Conservation (phyloP, 805 yeast species). For the Sugiyamaella qingdaonensis region DNA sequence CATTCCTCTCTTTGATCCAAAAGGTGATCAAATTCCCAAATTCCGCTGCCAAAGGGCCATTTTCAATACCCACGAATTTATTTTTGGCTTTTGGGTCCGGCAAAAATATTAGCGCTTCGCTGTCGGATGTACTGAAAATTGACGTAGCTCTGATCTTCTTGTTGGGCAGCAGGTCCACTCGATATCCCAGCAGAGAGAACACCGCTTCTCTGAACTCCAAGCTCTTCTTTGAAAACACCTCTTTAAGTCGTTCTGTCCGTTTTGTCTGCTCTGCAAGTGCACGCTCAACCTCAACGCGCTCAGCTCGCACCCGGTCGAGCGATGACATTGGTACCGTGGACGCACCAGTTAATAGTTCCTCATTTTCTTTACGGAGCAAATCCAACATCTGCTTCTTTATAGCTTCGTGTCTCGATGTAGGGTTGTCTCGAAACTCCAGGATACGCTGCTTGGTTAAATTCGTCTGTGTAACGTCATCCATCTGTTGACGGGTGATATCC, state of each 20-base stretch:
- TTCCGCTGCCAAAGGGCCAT: slow-evolving; percentile 32
- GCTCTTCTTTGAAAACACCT: slow-evolving; percentile 62
- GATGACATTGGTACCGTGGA: slow-evolving; percentile 52
- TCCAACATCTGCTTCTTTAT: slow-evolving; percentile 51
- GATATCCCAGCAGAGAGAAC: slow-evolving; percentile 65
- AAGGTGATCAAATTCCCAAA: slow-evolving; percentile 52
- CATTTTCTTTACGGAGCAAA: slow-evolving; percentile 54
- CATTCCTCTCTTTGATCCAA: slow-evolving; percentile 66
- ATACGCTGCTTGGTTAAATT: slow-evolving; percentile 35
- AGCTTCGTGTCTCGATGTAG: slow-evolving; percentile 57
- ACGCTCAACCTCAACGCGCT: slow-evolving; percentile 39
- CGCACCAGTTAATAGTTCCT: slow-evolving; percentile 39
- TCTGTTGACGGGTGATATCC: slow-evolving; percentile 24
- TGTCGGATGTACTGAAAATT: slow-evolving; percentile 39
- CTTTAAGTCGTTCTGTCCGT: slow-evolving; percentile 36
- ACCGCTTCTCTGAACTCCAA: slow-evolving; percentile 65
- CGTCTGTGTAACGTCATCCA: slow-evolving; percentile 18
- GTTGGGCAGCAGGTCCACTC: slow-evolving; percentile 60
- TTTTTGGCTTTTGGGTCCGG: slow-evolving; percentile 51
- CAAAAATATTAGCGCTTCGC: slow-evolving; percentile 46
- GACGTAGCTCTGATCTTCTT: slow-evolving; percentile 52
- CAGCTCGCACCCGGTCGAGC: slow-evolving; percentile 57
- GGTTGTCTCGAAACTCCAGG: slow-evolving; percentile 62
- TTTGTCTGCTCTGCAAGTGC: slow-evolving; percentile 22
- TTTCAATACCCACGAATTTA: slow-evolving; percentile 40